phyloP scores from a whole-genome alignment of 108 stramenopile species.

The Fragilaria crotonensis region DNA sequence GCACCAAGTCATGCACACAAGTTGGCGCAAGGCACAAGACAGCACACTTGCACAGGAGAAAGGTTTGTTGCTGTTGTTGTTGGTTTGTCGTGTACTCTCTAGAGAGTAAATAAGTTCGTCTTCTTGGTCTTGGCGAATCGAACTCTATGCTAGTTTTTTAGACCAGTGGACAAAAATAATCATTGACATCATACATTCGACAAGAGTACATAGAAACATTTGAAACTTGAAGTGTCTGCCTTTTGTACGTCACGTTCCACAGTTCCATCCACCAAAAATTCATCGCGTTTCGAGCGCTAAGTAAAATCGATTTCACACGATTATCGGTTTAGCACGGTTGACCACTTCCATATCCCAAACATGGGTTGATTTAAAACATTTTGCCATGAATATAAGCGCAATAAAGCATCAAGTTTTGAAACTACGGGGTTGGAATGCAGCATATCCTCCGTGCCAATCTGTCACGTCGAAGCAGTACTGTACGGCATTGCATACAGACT shows the following conservation, averaged over 20 bases:
- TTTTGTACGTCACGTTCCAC: not conserved
- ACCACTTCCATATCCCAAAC: not conserved
- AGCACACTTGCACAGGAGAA: not conserved
- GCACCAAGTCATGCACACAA: not conserved
- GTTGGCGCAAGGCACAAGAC: not conserved
- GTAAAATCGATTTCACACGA: not conserved
- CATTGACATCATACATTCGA: too few relatives aligned
- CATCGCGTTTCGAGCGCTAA: not conserved
- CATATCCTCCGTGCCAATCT: too few relatives aligned
- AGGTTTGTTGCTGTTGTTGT: not conserved
- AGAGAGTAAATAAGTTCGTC: not conserved
- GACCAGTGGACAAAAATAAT: too few relatives aligned
- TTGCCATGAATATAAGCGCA: too few relatives aligned
- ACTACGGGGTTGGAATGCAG: not conserved
- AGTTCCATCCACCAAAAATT: not conserved
- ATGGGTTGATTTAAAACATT: not conserved
- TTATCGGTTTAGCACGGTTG: not conserved
- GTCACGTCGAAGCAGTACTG: too few relatives aligned
- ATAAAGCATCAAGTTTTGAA: not conserved
- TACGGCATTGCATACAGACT: too few relatives aligned
- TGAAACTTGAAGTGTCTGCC: too few relatives aligned
- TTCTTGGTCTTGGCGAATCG: too few relatives aligned
- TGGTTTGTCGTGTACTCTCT: not conserved
- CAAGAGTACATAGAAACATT: too few relatives aligned
- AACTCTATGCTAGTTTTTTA: too few relatives aligned